Conservation (phyloP, 169 alveolate genomes). For the Perkinsus marinus region DNA sequence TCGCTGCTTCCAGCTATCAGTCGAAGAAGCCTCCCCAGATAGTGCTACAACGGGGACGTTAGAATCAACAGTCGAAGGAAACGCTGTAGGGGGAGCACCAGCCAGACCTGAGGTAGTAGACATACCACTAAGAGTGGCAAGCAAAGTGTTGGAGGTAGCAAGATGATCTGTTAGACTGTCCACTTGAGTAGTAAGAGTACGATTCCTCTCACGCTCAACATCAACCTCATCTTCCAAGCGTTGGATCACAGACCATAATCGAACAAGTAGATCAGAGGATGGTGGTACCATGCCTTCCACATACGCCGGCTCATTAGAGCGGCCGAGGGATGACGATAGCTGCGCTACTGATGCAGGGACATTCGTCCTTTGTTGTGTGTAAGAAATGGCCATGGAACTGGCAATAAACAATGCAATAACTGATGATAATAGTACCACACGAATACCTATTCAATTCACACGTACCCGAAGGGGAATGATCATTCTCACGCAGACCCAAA, state of each 20-base stretch:
- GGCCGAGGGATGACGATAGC: neutral
- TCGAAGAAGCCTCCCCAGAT: neutral
- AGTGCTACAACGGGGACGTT: neutral
- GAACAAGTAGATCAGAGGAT: neutral
- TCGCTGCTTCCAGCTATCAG: neutral
- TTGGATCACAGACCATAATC: neutral
- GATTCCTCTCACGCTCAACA: neutral
- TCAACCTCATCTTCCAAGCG: neutral
- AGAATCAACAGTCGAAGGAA: neutral
- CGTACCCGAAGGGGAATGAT: no score
- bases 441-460: no score
- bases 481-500: no score
- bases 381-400: neutral
- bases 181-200: neutral
- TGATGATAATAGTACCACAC: neutral
- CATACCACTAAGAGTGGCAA: neutral
- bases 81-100: no score
- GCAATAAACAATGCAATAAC: neutral
- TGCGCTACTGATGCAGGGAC: neutral
- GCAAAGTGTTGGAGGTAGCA: neutral
- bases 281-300: neutral
- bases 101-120: neutral
- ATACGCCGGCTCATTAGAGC: no score
- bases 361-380: neutral
- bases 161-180: neutral